phyloP scores from a whole-genome alignment of 768 basidiomycete species.

The Sporobolomyces pararoseus region DNA sequence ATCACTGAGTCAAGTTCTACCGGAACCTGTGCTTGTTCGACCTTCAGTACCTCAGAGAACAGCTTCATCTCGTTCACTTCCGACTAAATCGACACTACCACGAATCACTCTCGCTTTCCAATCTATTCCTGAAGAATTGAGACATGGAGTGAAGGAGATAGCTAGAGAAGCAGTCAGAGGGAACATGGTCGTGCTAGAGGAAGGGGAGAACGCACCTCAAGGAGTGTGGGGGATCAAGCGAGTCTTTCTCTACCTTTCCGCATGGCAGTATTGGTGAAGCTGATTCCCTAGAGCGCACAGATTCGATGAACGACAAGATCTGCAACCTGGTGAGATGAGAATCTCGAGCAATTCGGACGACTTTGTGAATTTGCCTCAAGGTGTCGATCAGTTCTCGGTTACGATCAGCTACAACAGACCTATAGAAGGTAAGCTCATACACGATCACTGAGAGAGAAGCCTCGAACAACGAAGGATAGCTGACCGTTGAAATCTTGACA shows the following conservation, averaged over 20 bases:
- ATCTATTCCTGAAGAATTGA: slow-evolving; percentile 12
- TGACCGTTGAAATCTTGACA: too few species aligned
- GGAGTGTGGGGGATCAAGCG: slow-evolving; percentile 33
- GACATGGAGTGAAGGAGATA: slow-evolving; percentile 23
- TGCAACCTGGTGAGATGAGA: slow-evolving; percentile 3
- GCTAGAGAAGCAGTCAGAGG: slow-evolving; percentile 14
- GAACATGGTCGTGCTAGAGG: slow-evolving; percentile 30
- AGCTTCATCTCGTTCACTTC: slow-evolving; percentile 9
- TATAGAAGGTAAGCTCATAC: slow-evolving; percentile 35
- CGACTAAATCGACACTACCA: slow-evolving; percentile 22
- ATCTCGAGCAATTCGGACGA: slow-evolving; percentile 35
- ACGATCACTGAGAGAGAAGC: too few species aligned
- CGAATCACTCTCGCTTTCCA: slow-evolving; percentile 15
- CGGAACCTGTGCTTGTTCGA: slow-evolving; percentile 1
- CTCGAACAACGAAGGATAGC: too few species aligned
- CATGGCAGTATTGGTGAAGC: too few species aligned
- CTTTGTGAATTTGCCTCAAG: slow-evolving; percentile 18
- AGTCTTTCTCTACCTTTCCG: not conserved
- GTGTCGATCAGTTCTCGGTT: slow-evolving; percentile 8
- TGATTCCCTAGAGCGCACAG: not conserved
- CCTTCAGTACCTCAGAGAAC: slow-evolving; percentile 11
- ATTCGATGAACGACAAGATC: slow-evolving; percentile 21
- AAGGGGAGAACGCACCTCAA: not conserved
- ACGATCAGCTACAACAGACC: slow-evolving; percentile 31
- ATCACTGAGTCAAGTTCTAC: not conserved